Percentiles rank a stretch among this genome's conserved stretches.
These are phyloP conservation scores for Monosporascus ibericus DNA, from an alignment of 2,329 filamentous ascomycete species.

Conservation along the genomic window DNA sequence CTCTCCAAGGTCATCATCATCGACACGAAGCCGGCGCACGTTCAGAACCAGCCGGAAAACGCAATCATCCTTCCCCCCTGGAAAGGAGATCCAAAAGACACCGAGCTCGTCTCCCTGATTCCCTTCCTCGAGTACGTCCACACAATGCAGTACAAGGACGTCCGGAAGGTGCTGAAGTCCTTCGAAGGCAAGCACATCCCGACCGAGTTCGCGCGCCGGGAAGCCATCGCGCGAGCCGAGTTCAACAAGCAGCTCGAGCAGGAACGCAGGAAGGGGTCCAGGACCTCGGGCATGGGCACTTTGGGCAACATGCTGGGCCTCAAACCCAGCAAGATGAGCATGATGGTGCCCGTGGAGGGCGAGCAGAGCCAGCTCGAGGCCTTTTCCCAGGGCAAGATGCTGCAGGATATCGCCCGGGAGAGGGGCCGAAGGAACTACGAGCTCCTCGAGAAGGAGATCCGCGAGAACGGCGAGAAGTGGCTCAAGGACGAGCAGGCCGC, in stretches of 20 bases:
- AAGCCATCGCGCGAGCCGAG: conserved; percentile 77
- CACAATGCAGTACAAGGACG: conserved; percentile 85
- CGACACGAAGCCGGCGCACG: conserved; percentile 77
- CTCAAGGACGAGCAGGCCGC: conserved; percentile 85
- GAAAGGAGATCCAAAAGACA: conserved; percentile 78
- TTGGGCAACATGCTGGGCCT: conserved; percentile 71
- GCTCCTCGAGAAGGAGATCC: conserved; percentile 81
- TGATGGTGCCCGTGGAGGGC: conserved; percentile 55
- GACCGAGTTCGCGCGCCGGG: conserved; percentile 79
- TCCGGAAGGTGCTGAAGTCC: conserved; percentile 77
- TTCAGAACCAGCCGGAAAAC: conserved; percentile 90
- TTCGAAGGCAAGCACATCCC: conserved; percentile 89
- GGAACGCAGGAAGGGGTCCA: conserved; percentile 54
- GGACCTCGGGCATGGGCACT: conserved; percentile 57
- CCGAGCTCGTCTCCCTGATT: conserved; percentile 79
- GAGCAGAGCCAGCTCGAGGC: conserved; percentile 69
- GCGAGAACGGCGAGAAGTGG: conserved; percentile 91
- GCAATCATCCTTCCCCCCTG: conserved; percentile 88
- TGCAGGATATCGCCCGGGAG: conserved; percentile 90
- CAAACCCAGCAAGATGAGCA: conserved; percentile 61
- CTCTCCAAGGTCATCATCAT: conserved; percentile 92
- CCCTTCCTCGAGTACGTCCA: conserved; percentile 97
- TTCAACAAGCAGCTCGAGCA: conserved; percentile 73
- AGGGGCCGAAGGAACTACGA: conserved; percentile 87
- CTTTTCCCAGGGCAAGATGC: conserved; percentile 89